phyloP scores from a whole-genome alignment of 768 basidiomycete species.

The Leccinum variicolor region DNA sequence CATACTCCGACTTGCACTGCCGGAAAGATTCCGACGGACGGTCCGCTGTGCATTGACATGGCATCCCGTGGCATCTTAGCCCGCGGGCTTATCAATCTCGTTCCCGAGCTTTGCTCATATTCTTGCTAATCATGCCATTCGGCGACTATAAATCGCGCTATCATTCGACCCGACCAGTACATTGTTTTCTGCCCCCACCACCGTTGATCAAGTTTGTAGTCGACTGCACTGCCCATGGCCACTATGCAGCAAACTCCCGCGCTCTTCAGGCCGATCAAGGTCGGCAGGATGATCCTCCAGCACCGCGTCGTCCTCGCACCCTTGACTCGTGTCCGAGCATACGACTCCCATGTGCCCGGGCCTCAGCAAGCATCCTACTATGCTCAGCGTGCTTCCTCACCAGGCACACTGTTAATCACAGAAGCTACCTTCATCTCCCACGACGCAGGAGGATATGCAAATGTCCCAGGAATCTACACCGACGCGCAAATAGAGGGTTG shows the following conservation, averaged over 20 bases:
- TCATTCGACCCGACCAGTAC: background rate
- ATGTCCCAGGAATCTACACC: conserved; percentile 1
- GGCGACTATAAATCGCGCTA: background rate
- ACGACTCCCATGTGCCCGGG: conserved; percentile 33
- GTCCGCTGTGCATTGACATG: background rate
- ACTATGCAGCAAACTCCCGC: background rate
- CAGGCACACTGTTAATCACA: conserved; percentile 34
- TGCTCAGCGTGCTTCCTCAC: conserved; percentile 41
- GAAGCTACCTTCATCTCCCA: background rate
- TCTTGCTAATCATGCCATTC: conserved; percentile 2
- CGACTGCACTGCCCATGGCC: background rate
- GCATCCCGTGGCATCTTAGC: too few relatives aligned
- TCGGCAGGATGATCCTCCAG: conserved; percentile 39
- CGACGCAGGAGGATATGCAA: background rate
- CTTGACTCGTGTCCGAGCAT: conserved; percentile 44
- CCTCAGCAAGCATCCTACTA: conserved; percentile 42
- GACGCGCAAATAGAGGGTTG: conserved; percentile 51
- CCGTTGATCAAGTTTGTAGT: background rate
- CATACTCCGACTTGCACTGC: too few relatives aligned
- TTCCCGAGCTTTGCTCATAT: too few relatives aligned
- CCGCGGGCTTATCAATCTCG: too few relatives aligned
- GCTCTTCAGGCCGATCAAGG: conserved; percentile 44
- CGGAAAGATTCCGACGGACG: too few relatives aligned
- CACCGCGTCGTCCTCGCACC: conserved; percentile 56
- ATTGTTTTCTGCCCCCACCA: background rate